phyloP scores from a whole-genome alignment of 2,329 filamentous ascomycete species.

The Fusarium nisikadoi region DNA sequence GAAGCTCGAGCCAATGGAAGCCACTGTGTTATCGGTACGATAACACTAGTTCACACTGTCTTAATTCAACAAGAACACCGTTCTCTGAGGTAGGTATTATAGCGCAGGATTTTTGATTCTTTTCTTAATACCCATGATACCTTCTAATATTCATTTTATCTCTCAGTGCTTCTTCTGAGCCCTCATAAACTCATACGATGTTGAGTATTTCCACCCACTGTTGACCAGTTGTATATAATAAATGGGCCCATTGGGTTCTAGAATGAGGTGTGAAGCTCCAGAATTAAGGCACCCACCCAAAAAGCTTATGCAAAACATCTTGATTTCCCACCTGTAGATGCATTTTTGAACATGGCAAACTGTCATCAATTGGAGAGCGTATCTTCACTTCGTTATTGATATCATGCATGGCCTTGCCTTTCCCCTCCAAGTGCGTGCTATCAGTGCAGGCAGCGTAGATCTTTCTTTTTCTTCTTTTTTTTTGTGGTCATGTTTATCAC shows the following conservation, averaged over 20 bases:
- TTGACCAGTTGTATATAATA: background rate
- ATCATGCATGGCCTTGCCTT: background rate
- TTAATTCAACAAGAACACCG: too few relatives aligned
- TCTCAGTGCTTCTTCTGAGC: background rate
- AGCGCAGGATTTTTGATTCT: background rate
- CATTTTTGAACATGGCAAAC: background rate
- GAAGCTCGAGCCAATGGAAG: background rate
- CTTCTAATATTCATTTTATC: background rate
- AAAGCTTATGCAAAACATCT: background rate
- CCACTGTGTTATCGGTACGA: background rate
- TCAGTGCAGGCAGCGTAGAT: too few relatives aligned
- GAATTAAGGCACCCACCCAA: background rate
- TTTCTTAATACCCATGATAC: too few relatives aligned
- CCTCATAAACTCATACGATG: too few relatives aligned
- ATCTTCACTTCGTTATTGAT: background rate
- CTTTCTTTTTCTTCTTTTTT: background rate
- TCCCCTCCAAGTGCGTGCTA: background rate
- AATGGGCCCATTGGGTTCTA: background rate
- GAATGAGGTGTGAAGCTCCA: background rate
- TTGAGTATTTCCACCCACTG: background rate
- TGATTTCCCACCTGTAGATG: background rate
- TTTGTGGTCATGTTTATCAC: background rate
- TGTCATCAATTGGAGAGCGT: background rate
- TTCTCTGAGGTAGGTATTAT: background rate
- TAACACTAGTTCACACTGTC: background rate